Evolutionary conservation across 2,329 filamentous ascomycete species (phyloP), one percentile per base, ranked within the genome.

Genomic region (Colletotrichum siamense): DNA sequence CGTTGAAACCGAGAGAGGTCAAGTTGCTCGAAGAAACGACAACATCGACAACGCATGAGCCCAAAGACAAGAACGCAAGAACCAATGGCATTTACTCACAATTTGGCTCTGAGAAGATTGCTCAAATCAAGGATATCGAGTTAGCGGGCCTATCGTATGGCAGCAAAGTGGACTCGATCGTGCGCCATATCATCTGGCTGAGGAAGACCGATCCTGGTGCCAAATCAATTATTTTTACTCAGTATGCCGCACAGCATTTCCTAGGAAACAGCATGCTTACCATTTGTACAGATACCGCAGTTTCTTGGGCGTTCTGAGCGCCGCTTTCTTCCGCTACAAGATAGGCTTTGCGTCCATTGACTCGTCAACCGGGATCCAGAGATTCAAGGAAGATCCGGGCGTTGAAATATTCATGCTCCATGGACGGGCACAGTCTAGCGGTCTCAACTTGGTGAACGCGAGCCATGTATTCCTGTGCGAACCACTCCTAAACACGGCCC

Each of bases 391-490:
- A 4, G 93, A 98, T 77, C 90, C 95, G 2, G 84, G 86, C 4
- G 84, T 94, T 8, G 95, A 98, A 82, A 96, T 94, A 79, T 96
- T 99, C 79, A 89, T 99, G 5, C 90, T 99, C 16, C 96, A 98
- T 82, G 96, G 96, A 8, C 95, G 96, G 79, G 94, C 95, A 0
- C 95, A 98, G 82, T 94, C 95, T 0, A 96, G 95, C 2, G 97
- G 97, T 0, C 88, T 99, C 34, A 99, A 98, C 77, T 90, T 99
- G 0, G 94, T 98, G 79, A 96, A 98, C 80, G 97, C 96, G 6
- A 98, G 93, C 64, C 96, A 99, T 82, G 96, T 99, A 2, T 98
- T 99, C 82, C 90, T 99, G 6, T 98, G 96, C 83, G 97, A 99
- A 82, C 97, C 97, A 4, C 88, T 99, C 5, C 92, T 99, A 79